Percentiles rank a stretch among this genome's conserved stretches.
These are phyloP conservation scores for Salix suchowensis DNA, from an alignment of 345 rosid species.

Conservation along the genomic window DNA sequence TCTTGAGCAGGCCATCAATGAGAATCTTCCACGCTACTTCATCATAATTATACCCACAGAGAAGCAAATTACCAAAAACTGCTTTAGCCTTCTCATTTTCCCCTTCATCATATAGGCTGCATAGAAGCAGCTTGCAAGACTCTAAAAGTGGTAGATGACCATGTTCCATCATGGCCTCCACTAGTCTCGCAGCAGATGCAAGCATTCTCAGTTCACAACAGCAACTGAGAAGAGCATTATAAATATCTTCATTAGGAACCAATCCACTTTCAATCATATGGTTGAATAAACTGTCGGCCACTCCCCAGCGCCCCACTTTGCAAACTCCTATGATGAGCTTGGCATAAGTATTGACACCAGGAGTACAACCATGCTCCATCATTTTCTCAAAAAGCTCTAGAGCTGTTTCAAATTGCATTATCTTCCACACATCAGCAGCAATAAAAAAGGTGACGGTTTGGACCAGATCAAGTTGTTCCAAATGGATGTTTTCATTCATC, in stretches of 20 bases:
- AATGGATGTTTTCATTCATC: conserved; percentile 28
- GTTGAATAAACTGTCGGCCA: conserved; percentile 46
- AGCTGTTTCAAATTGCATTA: conserved; percentile 50
- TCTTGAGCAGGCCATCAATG: conserved; percentile 69
- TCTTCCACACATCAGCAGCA: conserved; percentile 48
- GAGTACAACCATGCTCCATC: conserved; percentile 54
- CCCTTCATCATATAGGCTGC: conserved; percentile 53
- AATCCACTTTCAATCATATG: conserved; percentile 56
- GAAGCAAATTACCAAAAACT: conserved; percentile 49
- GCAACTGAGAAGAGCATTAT: conserved; percentile 58
- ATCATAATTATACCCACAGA: conserved; percentile 58
- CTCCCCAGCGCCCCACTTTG: conserved; percentile 40
- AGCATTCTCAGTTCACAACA: conserved; percentile 47
- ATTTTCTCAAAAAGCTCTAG: conserved; percentile 57
- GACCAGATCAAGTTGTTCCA: conserved; percentile 26
- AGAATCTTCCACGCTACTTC: conserved; percentile 86
- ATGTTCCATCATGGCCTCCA: conserved; percentile 50
- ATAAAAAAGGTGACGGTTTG: conserved; percentile 23
- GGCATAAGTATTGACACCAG: conserved; percentile 49
- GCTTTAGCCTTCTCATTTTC: conserved; percentile 49
- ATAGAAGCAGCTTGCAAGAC: conserved; percentile 57
- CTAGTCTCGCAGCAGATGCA: conserved; percentile 47
- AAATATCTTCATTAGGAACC: conserved; percentile 48
- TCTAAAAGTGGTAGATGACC: conserved; percentile 68
- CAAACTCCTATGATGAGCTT: conserved; percentile 68